These are phyloP conservation scores for Fusarium phyllophilum DNA, from an alignment of 2,329 filamentous ascomycete genomes.

Conservation along the genomic window DNA sequence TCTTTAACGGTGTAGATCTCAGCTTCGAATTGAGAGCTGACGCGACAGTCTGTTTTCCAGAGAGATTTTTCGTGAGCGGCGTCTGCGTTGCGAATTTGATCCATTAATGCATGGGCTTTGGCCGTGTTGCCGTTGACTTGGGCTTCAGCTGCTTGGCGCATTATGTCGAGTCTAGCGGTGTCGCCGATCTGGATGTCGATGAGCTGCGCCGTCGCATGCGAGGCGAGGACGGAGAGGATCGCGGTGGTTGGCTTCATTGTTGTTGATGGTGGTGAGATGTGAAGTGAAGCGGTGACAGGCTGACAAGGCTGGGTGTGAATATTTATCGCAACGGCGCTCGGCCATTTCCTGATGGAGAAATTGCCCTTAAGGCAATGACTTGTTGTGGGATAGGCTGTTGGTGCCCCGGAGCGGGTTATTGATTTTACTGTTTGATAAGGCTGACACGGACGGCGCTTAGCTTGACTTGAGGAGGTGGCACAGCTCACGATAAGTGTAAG, in stretches of 20 bases:
- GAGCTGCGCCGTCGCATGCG: conserved; percentile 9
- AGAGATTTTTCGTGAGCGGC: background rate
- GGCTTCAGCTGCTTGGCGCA: conserved; percentile 5
- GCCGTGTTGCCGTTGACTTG: conserved; percentile 1
- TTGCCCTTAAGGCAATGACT: conserved; percentile 1
- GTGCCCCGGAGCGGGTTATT: background rate
- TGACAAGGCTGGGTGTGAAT: background rate
- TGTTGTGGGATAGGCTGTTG: background rate
- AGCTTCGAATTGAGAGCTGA: conserved; percentile 11
- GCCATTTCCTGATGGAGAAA: conserved; percentile 1
- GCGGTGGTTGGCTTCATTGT: conserved; percentile 17
- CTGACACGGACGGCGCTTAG: background rate
- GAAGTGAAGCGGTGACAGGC: background rate
- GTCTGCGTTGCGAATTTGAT: background rate
- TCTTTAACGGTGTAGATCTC: conserved; percentile 20
- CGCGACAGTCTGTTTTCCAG: conserved; percentile 18
- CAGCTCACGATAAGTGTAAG: background rate
- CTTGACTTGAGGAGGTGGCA: background rate
- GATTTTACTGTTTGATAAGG: background rate
- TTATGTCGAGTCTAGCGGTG: background rate
- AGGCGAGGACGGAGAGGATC: conserved; percentile 4
- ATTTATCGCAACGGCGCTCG: conserved; percentile 4
- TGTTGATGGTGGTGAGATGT: background rate
- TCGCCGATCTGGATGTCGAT: conserved; percentile 22
- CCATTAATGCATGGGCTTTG: conserved; percentile 1